Evolutionary conservation across 1,139 yeast genomes (phyloP), one percentile per base, ranked within the genome.

Genomic region (Kodamaea ohmeri): DNA sequence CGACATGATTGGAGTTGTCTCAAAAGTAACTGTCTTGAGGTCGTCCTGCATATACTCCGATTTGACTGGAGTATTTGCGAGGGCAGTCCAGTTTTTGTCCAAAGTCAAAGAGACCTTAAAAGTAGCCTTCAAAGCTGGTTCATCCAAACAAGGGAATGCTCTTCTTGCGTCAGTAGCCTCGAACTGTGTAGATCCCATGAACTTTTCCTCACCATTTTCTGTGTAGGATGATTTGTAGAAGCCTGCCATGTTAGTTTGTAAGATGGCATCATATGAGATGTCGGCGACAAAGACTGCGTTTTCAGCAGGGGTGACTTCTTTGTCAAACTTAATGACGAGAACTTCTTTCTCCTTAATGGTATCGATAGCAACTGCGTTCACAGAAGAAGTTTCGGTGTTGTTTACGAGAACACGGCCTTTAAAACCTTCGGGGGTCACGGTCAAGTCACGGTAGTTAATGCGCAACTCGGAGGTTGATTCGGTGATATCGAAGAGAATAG

Each of bases 111-210:
- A 36, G 14, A 51, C 48, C 35, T 40, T 40, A 56, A 86, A 88
- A 34, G 82, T 75, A 11, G 96, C 92, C 67, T 88, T 88, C 44
- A 81, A 72, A 38, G 81, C 78, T 9, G 96, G 96, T 59, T 88
- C 96, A 60, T 88, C 96, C 51, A 83, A 80, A 58, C 92, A 86
- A 15, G 96, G 96, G 70, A 88, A 87, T 3, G 96, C 95, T 49
- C 90, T 74, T 53, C 96, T 78, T 47, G 95, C 90, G 57, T 86
- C 95, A 12, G 94, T 83, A 19, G 95, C 83, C 62, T 88, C 96
- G 69, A 88, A 83, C 62, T 88, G 96, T 7, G 96, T 86, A 29
- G 94, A 80, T 24, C 87, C 80, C 73, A 86, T 75, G 50, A 74
- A 74, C 50, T 79, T 76, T 24, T 75, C 75, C 38, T 69, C 67